These are phyloP conservation scores for Stylosanthes scabra DNA, from an alignment of 331 rosid species.

Conservation along the genomic window DNA sequence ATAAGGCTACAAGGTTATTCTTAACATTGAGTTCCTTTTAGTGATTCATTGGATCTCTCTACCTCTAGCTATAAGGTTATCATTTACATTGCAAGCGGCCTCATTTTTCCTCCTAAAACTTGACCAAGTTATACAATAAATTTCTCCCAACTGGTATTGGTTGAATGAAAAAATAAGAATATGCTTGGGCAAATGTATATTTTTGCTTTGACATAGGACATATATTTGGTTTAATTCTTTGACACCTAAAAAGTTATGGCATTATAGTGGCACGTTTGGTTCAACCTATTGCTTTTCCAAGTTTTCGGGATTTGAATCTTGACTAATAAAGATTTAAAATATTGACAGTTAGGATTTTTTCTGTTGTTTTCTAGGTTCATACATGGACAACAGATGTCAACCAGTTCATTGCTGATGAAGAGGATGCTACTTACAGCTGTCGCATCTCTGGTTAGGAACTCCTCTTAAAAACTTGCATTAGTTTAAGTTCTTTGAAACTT, in stretches of 20 bases:
- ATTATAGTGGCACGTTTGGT: slow-evolving; percentile 14
- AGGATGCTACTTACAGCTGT: slow-evolving; percentile 81
- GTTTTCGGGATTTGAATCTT: slow-evolving; percentile 10
- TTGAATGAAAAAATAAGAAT: not conserved
- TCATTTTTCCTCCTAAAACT: not conserved
- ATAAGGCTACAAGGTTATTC: not conserved
- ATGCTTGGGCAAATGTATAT: not conserved
- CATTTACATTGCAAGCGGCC: too few species aligned
- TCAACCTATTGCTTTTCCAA: slow-evolving; percentile 23
- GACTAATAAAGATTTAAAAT: slow-evolving; percentile 19
- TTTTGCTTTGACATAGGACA: slow-evolving; percentile 8
- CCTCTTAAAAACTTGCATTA: not conserved
- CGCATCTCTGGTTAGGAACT: slow-evolving; percentile 80
- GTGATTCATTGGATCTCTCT: too few species aligned
- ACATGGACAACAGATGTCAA: slow-evolving; percentile 86
- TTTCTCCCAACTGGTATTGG: slow-evolving; percentile 6
- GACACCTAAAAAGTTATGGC: not conserved
- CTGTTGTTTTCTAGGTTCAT: slow-evolving; percentile 58
- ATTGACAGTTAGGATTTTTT: slow-evolving; percentile 20
- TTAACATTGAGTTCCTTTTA: too few species aligned
- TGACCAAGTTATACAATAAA: not conserved
- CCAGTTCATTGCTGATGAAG: slow-evolving; percentile 92
- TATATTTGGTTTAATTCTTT: slow-evolving; percentile 14
- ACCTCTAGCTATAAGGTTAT: not conserved
- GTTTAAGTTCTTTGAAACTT: slow-evolving; percentile 3